These are phyloP conservation scores for Aspergillus oerlinghausenensis DNA, from an alignment of 2,329 filamentous ascomycete species.

Conservation along the genomic window DNA sequence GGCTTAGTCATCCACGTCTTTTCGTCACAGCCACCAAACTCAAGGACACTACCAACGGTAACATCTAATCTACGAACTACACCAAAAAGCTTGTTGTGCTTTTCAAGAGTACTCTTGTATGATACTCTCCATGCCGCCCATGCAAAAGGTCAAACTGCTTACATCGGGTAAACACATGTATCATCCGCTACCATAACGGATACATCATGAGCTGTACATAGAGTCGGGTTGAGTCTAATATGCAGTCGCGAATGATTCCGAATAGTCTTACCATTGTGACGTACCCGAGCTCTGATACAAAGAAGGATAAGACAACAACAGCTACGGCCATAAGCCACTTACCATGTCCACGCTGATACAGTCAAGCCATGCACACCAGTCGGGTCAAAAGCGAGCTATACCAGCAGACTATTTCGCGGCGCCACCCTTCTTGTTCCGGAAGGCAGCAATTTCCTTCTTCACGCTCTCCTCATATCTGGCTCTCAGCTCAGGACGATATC, in stretches of 20 bases:
- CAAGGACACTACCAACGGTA: conserved; percentile 6
- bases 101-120: not conserved
- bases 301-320: not conserved
- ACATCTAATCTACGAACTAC: not conserved
- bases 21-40: conserved; percentile 32
- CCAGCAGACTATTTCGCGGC: conserved; percentile 16
- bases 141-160: not conserved
- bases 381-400: not conserved
- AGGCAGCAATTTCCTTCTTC: conserved; percentile 69
- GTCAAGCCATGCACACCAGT: not conserved
- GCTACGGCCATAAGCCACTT: not conserved
- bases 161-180: not conserved
- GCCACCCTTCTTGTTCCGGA: conserved; percentile 42
- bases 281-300: not conserved
- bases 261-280: not conserved
- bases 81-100: not conserved
- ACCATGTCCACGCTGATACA: not conserved
- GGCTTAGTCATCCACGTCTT: conserved; percentile 29
- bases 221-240: not conserved
- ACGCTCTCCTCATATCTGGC: conserved; percentile 73
- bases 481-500: conserved; percentile 85
- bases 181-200: not conserved
- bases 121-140: not conserved
- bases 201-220: not conserved
- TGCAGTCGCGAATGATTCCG: too few relatives aligned